Conservation (phyloP, 768 basidiomycete genomes). For the Tephrocybe sp. region DNA sequence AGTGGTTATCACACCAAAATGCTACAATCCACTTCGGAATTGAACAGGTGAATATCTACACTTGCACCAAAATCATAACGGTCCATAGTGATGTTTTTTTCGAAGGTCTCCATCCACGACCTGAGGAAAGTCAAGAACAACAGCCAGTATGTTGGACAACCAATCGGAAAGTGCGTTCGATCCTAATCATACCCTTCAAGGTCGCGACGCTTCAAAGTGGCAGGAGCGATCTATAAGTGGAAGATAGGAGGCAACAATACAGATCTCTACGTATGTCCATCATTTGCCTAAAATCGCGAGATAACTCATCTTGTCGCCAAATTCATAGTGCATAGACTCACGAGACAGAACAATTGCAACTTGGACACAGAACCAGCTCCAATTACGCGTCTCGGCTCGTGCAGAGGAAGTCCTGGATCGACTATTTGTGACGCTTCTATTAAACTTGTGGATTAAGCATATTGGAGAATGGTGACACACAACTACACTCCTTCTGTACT, state of each 20-base stretch:
- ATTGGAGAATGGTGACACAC: constrained; percentile 38
- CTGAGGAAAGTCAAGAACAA: constrained; percentile 48
- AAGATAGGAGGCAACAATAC: constrained; percentile 41
- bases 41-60: constrained; percentile 33
- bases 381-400: constrained; percentile 38
- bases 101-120: constrained; percentile 42
- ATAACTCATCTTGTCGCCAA: not conserved
- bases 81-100: not conserved
- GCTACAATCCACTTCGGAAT: constrained; percentile 48
- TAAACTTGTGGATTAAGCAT: constrained; percentile 49
- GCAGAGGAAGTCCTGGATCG: constrained; percentile 44
- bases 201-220: constrained; percentile 53
- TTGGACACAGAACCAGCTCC: constrained; percentile 40
- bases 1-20: constrained; percentile 46
- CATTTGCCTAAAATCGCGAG: not conserved
- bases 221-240: constrained; percentile 55
- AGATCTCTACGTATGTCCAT: constrained; percentile 46
- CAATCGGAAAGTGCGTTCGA: not conserved
- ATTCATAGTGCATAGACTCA: constrained; percentile 50
- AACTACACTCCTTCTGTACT: not conserved
- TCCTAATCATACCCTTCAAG: constrained; percentile 22
- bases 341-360: constrained; percentile 44
- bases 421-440: constrained; percentile 50
- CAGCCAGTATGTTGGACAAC: constrained; percentile 42
- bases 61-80: not conserved